phyloP scores from a whole-genome alignment of 371 early-diverging fungal genomes.

The Mucor indicus region DNA sequence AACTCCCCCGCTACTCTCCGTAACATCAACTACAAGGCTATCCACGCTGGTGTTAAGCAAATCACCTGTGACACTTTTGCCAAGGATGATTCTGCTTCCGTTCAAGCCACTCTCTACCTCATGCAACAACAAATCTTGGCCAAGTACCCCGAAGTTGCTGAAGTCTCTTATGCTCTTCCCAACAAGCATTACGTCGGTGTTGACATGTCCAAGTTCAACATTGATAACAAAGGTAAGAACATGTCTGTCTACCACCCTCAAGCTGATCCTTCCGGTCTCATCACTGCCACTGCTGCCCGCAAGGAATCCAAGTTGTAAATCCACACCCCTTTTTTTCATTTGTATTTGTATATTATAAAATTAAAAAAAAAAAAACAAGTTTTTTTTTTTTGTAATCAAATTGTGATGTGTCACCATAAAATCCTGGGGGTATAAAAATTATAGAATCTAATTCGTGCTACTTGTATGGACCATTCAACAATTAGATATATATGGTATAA shows the following conservation, averaged over 20 bases:
- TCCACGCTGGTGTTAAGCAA: conserved; percentile 56
- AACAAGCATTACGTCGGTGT: conserved; percentile 83
- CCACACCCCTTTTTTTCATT: too few relatives aligned
- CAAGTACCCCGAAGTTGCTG: conserved; percentile 59
- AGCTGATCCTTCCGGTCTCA: conserved; percentile 74
- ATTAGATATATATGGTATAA: too few relatives aligned
- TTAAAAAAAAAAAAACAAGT: too few relatives aligned
- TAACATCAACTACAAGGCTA: conserved; percentile 54
- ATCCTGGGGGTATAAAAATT: too few relatives aligned
- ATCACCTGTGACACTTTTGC: conserved; percentile 70
- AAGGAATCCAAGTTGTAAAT: conserved; percentile 47
- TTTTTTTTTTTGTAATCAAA: too few relatives aligned
- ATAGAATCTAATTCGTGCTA: too few relatives aligned
- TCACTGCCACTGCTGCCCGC: conserved; percentile 72
- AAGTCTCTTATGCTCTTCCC: conserved; percentile 75
- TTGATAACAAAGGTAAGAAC: conserved; percentile 68
- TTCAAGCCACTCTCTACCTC: conserved; percentile 70
- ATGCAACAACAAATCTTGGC: conserved; percentile 69
- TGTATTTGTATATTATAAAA: too few relatives aligned
- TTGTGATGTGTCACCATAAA: too few relatives aligned
- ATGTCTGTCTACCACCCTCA: conserved; percentile 74
- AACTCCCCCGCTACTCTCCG: conserved; percentile 31
- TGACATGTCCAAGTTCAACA: conserved; percentile 73
- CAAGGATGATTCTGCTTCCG: conserved; percentile 70
- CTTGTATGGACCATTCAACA: too few relatives aligned